Percentiles rank a stretch among this genome's conserved stretches.
These are phyloP conservation scores for Calvatia gigantea DNA, from an alignment of 768 basidiomycete genomes.

Conservation along the genomic window DNA sequence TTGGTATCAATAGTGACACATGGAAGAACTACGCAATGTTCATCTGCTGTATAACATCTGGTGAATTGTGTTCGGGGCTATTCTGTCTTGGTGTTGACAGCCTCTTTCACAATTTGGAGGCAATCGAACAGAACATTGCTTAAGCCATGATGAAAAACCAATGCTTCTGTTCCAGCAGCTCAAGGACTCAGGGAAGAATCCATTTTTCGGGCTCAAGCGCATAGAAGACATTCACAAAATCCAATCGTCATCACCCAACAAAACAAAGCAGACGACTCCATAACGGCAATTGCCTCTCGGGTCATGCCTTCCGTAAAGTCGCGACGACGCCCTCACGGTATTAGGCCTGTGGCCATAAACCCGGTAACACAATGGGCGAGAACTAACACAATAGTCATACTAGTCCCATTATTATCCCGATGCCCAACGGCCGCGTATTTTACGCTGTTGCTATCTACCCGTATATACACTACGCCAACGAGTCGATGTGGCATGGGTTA, in stretches of 20 bases:
- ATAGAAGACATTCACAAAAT: conserved; percentile 95
- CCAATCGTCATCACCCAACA: conserved; percentile 96
- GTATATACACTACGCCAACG: too few relatives aligned
- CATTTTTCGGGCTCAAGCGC: conserved; percentile 98
- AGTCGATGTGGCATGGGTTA: too few relatives aligned
- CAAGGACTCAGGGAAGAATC: conserved; percentile 95
- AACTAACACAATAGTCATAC: conserved; percentile 8
- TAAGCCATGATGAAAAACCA: conserved; percentile 98
- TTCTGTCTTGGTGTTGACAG: neutral
- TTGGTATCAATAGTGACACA: conserved; percentile 96
- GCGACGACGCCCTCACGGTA: conserved; percentile 26
- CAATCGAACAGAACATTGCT: conserved; percentile 84
- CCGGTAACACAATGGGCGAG: conserved; percentile 17
- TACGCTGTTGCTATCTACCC: conserved; percentile 99
- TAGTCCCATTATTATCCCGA: conserved; percentile 26
- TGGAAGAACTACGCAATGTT: conserved; percentile 99
- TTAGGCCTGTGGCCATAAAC: conserved; percentile 14
- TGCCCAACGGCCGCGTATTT: conserved; percentile 55
- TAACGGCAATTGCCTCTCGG: conserved; percentile 30
- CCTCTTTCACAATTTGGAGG: conserved; percentile 32
- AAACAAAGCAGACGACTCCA: conserved; percentile 53
- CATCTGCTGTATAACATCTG: conserved; percentile 93
- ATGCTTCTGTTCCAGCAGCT: conserved; percentile 95
- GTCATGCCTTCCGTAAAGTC: conserved; percentile 22
- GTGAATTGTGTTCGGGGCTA: conserved; percentile 38